Percentiles rank a stretch among this genome's conserved stretches.
Conservation (phyloP, 345 rosid genomes). For the Crucihimalaya himalaica region DNA sequence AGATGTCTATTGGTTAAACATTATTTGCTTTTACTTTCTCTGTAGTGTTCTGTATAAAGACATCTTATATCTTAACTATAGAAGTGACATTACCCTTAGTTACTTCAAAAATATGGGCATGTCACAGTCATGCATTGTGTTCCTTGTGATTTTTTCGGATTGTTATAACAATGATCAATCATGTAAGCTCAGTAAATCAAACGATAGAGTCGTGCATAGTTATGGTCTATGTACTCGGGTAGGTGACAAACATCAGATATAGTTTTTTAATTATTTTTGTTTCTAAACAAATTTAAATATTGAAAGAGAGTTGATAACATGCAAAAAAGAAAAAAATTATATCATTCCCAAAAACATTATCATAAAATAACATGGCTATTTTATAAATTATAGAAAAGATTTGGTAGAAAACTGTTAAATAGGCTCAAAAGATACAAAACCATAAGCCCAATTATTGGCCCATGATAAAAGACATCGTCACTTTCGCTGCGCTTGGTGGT, state of each 20-base stretch:
- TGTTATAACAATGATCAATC: background rate
- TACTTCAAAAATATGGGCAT: background rate
- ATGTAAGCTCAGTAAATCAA: too few relatives aligned
- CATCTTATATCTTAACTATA: background rate
- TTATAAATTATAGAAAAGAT: too few relatives aligned
- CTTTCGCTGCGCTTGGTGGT: conserved; percentile 14
- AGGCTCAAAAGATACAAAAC: background rate
- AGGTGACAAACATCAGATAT: too few relatives aligned
- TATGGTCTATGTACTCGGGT: too few relatives aligned
- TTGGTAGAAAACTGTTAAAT: too few relatives aligned
- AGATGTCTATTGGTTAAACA: background rate
- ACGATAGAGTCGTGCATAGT: background rate
- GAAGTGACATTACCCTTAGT: background rate
- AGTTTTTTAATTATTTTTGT: too few relatives aligned
- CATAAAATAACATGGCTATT: too few relatives aligned
- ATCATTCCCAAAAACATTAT: too few relatives aligned
- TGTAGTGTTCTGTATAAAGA: background rate
- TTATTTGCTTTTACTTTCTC: background rate
- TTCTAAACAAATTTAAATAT: too few relatives aligned
- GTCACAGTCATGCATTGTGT: background rate
- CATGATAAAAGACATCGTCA: conserved; percentile 17
- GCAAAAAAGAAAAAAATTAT: too few relatives aligned
- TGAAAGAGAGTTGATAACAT: too few relatives aligned
- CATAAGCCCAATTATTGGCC: conserved; percentile 14
- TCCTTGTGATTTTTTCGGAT: background rate